Evolutionary conservation across 2,329 filamentous ascomycete species (phyloP).

Genomic region (Cyphellophora attinorum): DNA sequence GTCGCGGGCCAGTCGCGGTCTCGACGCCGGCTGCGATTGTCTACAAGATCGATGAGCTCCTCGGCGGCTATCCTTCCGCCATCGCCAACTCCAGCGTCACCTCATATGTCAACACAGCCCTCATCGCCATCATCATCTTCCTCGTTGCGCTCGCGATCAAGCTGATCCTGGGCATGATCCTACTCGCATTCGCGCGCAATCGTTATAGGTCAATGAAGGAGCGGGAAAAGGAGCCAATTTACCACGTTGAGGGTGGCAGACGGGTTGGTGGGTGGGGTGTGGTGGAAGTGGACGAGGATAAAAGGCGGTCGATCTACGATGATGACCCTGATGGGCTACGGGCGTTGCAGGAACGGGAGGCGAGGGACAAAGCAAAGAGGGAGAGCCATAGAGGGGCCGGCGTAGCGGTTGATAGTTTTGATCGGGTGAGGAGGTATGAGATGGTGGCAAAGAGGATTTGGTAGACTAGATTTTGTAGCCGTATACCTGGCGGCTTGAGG

Average conservation of each 20-base stretch:
- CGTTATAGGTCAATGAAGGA: conserved; percentile 75
- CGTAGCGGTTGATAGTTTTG: conserved; percentile 48
- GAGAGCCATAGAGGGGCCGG: conserved; percentile 50
- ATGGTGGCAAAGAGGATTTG: conserved; percentile 97
- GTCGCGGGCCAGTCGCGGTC: conserved; percentile 51
- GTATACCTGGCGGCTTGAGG: too few relatives aligned
- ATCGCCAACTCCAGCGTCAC: conserved; percentile 33
- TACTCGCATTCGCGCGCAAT: conserved; percentile 69
- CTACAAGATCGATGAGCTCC: conserved; percentile 27
- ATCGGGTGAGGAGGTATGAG: conserved; percentile 68
- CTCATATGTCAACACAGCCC: conserved; percentile 59
- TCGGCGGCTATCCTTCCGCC: conserved; percentile 29
- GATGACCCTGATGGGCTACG: conserved; percentile 67
- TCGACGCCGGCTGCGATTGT: conserved; percentile 47
- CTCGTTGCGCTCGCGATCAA: conserved; percentile 77
- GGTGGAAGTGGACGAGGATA: conserved; percentile 82
- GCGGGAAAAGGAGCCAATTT: conserved; percentile 51
- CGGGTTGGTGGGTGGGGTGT: conserved; percentile 73
- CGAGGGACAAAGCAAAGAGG: conserved; percentile 47
- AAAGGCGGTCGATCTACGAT: conserved; percentile 73
- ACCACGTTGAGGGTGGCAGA: conserved; percentile 64
- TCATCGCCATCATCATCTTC: conserved; percentile 78
- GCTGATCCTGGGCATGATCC: conserved; percentile 75
- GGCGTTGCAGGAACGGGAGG: conserved; percentile 53
- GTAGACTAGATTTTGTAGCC: conserved; percentile 43